These are phyloP conservation scores for Neurospora discreta DNA, from an alignment of 495 filamentous ascomycete genomes.

Conservation along the genomic window DNA sequence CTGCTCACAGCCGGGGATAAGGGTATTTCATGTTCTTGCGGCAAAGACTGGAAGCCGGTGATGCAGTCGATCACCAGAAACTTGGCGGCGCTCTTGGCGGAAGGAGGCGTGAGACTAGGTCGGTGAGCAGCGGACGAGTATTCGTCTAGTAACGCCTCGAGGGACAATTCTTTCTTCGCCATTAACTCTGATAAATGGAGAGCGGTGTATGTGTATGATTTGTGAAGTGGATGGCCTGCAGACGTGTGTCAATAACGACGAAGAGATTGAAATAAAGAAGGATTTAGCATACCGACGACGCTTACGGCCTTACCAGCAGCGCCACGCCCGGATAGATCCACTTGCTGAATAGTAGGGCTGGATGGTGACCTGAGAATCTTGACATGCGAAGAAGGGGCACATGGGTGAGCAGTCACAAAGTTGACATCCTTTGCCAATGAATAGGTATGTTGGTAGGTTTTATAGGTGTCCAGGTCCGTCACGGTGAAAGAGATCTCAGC, in stretches of 20 bases:
- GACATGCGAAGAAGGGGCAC: slow-evolving; percentile 43
- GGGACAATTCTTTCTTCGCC: slow-evolving; percentile 24
- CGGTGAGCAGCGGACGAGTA: slow-evolving; percentile 20
- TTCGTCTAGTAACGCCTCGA: slow-evolving; percentile 31
- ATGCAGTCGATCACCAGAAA: slow-evolving; percentile 46
- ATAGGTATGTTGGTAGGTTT: slow-evolving; percentile 32
- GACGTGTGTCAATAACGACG: slow-evolving; percentile 6
- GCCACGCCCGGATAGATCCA: slow-evolving; percentile 33
- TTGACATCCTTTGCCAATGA: slow-evolving; percentile 49
- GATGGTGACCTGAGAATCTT: slow-evolving; percentile 37
- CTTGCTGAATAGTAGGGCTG: slow-evolving; percentile 40
- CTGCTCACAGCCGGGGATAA: slow-evolving; percentile 24
- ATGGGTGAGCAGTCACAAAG: slow-evolving; percentile 57
- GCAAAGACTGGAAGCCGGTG: slow-evolving; percentile 32
- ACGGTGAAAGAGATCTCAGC: slow-evolving; percentile 44
- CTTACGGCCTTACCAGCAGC: slow-evolving; percentile 29
- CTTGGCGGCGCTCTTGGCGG: slow-evolving; percentile 19
- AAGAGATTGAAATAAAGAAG: background rate
- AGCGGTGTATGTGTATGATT: slow-evolving; percentile 45
- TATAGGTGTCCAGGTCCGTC: slow-evolving; percentile 22
- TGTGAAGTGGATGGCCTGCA: slow-evolving; percentile 54
- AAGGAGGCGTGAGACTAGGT: slow-evolving; percentile 15
- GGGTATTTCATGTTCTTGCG: slow-evolving; percentile 25
- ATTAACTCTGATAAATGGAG: slow-evolving; percentile 44
- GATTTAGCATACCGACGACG: slow-evolving; percentile 23